Base-by-base conservation (phyloP, 108 stramenopile species). In the Cyclotella atomus region DNA sequence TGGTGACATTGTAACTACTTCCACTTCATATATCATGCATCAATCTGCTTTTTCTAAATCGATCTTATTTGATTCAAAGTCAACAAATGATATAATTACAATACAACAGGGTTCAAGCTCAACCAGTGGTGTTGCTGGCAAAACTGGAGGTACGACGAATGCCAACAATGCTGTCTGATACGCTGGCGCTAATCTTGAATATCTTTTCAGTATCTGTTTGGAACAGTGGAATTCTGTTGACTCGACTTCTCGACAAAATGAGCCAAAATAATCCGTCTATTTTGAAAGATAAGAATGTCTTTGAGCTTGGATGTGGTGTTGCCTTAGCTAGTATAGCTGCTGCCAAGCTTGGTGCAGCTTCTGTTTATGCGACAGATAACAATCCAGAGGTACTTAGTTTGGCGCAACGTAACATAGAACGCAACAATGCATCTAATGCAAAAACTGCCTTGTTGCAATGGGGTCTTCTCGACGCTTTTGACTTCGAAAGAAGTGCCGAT, bases 181-280 rank as follows among this genome's bases (percentile, higher is more conserved):
- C 33, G 19, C 34, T 16, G 17, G 17, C 19, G 54, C 56, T 19
- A 59, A 29, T 30, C 59, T 20, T 14, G n/a, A n/a, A n/a, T n/a
- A n/a, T 74, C 33, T 83, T 79, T 20, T 49, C 83, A 52, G 71
- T 87, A 46, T 84, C 88, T 3, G 79, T 91, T 46, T 91, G 90
- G 91, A 92, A 92, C 60, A 81, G 79, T 30, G 82, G 82, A n/a
- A 65, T 92, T 24, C 57, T 92, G 2, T 52, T 92, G 33, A 84
- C 86, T 16, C 69, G 89, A 73, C 71, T 92, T 12, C 56, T 91
- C 34, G 76, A 79, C 56, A 52, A 45, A 36, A 56, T 75, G 25
- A 45, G 34, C 38, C 59, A 70, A 54, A 32, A 16, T 34, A 21
- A 68, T 25, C 45, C 55, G 50, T 45, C 55, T 33, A 56, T 55